Evolutionary conservation across 495 filamentous ascomycete genomes (phyloP), one percentile per base, ranked within the genome.

Genomic region (Penicillium ucsense): DNA sequence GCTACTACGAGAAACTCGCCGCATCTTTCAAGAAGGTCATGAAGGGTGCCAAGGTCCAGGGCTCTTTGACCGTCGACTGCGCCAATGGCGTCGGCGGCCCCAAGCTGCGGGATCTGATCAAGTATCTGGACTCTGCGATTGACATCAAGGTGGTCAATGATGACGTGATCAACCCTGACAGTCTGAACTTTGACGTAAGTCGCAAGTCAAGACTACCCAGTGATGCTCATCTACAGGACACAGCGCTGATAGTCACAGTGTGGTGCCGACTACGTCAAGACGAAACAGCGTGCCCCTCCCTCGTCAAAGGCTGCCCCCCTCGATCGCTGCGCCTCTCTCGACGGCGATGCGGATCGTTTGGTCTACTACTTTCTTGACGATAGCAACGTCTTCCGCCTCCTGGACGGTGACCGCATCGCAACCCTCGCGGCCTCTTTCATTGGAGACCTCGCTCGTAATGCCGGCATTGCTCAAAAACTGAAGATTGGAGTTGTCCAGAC

Each of bases 211-310:
- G 33, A 12, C 9, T 29, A 10, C 4, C 4, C 9, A 5, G 8
- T 32, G 8, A 38, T 10, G 9, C 20, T 35, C n/a, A 43, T 28
- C 20, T 20, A 20, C 20, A 20, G 20, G 20, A 20, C 20, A 20
- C 20, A 20, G 20, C 20, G 28, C 36, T 20, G 41, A 11, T 31
- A 53, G 32, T 38, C 38, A 10, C 48, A 94, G 86, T 95, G 88
- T 57, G 92, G 92, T 66, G 92, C 92, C 63, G 92, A 98, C 62
- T 96, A 82, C 50, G 94, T 98, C 50, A 98, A 98, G 66, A 97
- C 92, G 8, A 86, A 88, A 65, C 94, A 97, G 70, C 82, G 89
- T 42, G 84, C 88, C 50, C 92, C 94, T 10, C 86, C 87, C 29
- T 83, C 75, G 12, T 90, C 88, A 35, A 87, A 92, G 59, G 84